phyloP scores from a whole-genome alignment of 1,284 basidiomycete genomes.

The Takashimella koratensis region DNA sequence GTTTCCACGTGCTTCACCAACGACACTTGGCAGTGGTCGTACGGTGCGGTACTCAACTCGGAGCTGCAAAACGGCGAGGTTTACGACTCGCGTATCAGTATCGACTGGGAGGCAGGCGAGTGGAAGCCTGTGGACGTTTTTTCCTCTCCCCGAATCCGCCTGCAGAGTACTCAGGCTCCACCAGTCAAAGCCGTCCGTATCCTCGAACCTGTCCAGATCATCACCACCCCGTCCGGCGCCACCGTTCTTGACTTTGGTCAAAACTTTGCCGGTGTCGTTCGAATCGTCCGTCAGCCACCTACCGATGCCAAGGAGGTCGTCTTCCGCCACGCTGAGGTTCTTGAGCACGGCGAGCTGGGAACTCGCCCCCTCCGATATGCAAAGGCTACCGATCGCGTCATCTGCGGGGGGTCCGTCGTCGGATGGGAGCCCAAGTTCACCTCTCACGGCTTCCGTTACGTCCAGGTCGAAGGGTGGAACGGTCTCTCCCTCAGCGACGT shows the following conservation, averaged over 20 bases:
- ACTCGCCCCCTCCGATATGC: slow-evolving; percentile 20
- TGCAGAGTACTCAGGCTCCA: slow-evolving; percentile 28
- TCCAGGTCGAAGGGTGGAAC: slow-evolving; percentile 8
- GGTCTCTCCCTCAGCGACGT: slow-evolving; percentile 7
- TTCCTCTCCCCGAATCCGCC: slow-evolving; percentile 8
- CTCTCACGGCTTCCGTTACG: slow-evolving; percentile 28
- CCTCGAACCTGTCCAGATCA: slow-evolving; percentile 19
- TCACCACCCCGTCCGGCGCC: slow-evolving; percentile 31
- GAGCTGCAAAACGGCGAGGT: slow-evolving; percentile 41
- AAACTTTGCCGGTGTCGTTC: slow-evolving; percentile 38
- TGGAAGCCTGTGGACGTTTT: slow-evolving; percentile 7
- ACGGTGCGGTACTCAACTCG: slow-evolving; percentile 19
- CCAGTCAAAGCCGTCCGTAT: slow-evolving; percentile 28
- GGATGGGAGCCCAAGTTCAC: slow-evolving; percentile 22
- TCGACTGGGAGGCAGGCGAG: neutral
- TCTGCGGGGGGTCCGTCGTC: slow-evolving; percentile 5
- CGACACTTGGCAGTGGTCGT: slow-evolving; percentile 21
- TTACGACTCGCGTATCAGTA: slow-evolving; percentile 13
- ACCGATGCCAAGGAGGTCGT: neutral
- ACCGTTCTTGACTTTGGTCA: slow-evolving; percentile 40
- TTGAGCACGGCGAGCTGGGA: slow-evolving; percentile 29
- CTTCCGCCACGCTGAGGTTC: slow-evolving; percentile 23
- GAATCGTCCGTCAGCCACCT: slow-evolving; percentile 7
- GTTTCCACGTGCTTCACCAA: slow-evolving; percentile 14
- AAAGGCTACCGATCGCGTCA: slow-evolving; percentile 15